Conservation (phyloP, 2,329 filamentous ascomycete species). For the Aspergillus thermomutatus region DNA sequence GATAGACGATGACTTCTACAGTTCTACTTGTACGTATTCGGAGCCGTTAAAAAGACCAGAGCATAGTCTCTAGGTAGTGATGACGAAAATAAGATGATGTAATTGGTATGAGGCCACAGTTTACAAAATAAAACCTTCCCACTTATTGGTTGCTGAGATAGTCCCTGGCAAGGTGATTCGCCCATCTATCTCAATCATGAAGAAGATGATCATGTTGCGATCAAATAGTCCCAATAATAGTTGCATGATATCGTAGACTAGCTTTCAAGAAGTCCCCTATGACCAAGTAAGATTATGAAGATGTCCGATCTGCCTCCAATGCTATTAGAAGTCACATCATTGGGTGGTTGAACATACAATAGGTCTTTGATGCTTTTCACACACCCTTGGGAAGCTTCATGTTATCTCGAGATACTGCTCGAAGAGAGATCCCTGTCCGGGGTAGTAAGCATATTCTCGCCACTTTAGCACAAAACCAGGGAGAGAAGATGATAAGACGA, state of each 20-base stretch:
- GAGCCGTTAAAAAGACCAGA: too few relatives aligned
- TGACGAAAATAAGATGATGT: not conserved
- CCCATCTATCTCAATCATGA: not conserved
- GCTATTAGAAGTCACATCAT: too few relatives aligned
- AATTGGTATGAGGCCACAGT: not conserved
- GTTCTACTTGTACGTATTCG: not conserved
- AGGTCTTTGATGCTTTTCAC: too few relatives aligned
- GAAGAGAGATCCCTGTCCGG: not conserved
- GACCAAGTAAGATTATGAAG: not conserved
- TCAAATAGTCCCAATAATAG: too few relatives aligned
- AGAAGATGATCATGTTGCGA: too few relatives aligned
- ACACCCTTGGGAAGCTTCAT: not conserved
- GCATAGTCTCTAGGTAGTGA: not conserved
- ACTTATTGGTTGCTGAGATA: not conserved
- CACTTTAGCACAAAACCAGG: not conserved
- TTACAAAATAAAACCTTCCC: not conserved
- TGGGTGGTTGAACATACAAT: too few relatives aligned
- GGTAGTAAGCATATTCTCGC: not conserved
- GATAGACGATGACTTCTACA: not conserved
- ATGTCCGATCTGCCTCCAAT: not conserved
- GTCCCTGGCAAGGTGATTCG: not conserved
- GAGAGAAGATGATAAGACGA: not conserved
- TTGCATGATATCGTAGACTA: not conserved
- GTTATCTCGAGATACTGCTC: not conserved
- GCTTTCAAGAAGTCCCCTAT: not conserved